These are phyloP conservation scores for Ensete ventricosum DNA, from an alignment of 176 grass and related monocot genomes.

Conservation along the genomic window DNA sequence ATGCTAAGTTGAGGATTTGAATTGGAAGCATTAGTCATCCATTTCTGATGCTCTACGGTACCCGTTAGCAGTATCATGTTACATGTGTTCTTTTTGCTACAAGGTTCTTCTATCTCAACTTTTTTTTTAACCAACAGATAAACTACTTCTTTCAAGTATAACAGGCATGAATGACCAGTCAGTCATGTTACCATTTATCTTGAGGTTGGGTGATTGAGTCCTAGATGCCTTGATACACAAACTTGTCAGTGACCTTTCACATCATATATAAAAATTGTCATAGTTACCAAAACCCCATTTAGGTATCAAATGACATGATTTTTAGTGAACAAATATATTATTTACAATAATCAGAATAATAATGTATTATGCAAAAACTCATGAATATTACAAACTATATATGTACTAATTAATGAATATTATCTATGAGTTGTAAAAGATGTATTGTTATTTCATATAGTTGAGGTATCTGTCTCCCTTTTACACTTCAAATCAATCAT, in stretches of 20 bases:
- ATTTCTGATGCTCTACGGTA: neutral
- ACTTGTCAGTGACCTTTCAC: neutral
- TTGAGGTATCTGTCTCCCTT: neutral
- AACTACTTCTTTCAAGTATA: neutral
- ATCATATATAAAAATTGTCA: too few species aligned
- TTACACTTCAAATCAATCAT: neutral
- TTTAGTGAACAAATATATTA: neutral
- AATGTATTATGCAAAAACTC: neutral
- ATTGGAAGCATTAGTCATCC: neutral
- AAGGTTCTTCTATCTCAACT: neutral
- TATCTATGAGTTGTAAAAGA: too few species aligned
- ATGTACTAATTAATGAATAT: neutral
- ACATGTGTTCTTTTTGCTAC: neutral
- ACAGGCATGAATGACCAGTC: neutral
- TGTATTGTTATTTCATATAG: neutral
- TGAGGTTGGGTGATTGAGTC: neutral
- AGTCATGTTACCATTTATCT: neutral
- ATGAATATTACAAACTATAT: neutral
- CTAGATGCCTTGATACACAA: neutral
- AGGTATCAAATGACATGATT: slow-evolving; percentile 4
- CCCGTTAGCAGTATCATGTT: neutral
- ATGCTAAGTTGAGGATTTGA: neutral
- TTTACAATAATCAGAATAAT: neutral
- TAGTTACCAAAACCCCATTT: neutral
- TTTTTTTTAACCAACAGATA: neutral